Conservation (phyloP, 2,329 filamentous ascomycete species). For the Scleromitrula shiraiana region DNA sequence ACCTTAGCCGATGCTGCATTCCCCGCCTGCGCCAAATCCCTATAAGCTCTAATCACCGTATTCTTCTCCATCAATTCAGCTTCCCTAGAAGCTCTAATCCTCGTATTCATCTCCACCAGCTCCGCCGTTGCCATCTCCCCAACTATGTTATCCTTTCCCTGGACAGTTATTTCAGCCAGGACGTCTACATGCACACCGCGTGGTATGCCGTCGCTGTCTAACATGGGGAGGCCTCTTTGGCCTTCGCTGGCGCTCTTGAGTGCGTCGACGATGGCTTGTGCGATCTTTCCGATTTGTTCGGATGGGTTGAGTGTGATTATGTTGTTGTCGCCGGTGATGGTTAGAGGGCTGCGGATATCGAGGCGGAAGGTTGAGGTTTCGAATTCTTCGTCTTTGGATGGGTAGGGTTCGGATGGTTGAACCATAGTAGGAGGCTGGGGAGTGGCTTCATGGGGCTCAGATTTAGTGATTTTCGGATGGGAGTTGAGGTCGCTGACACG, state of each 20-base stretch:
- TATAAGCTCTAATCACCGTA: too few relatives aligned
- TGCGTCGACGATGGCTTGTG: slow-evolving; percentile 37
- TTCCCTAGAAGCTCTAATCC: too few relatives aligned
- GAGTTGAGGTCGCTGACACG: too few relatives aligned
- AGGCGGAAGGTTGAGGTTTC: slow-evolving; percentile 34
- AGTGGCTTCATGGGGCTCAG: too few relatives aligned
- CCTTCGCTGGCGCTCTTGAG: slow-evolving; percentile 36
- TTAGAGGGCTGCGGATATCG: slow-evolving; percentile 41
- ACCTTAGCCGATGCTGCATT: not conserved
- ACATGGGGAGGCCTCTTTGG: slow-evolving; percentile 37
- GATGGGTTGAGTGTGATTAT: slow-evolving; percentile 35
- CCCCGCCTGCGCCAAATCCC: not conserved
- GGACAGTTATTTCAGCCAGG: slow-evolving; percentile 38
- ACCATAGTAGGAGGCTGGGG: too few relatives aligned
- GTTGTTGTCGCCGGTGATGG: slow-evolving; percentile 41
- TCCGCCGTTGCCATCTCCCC: slow-evolving; percentile 29
- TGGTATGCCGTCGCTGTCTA: slow-evolving; percentile 37
- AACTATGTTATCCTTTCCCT: slow-evolving; percentile 38
- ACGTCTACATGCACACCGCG: slow-evolving; percentile 37
- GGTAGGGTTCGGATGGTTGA: too few relatives aligned
- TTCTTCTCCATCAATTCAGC: too few relatives aligned
- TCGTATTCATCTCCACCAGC: slow-evolving; percentile 4
- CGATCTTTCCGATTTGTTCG: slow-evolving; percentile 35
- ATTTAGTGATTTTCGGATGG: too few relatives aligned
- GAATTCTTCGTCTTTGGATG: too few relatives aligned